Conservation (phyloP, 805 yeast species). For the Wickerhamomyces bisporus region DNA sequence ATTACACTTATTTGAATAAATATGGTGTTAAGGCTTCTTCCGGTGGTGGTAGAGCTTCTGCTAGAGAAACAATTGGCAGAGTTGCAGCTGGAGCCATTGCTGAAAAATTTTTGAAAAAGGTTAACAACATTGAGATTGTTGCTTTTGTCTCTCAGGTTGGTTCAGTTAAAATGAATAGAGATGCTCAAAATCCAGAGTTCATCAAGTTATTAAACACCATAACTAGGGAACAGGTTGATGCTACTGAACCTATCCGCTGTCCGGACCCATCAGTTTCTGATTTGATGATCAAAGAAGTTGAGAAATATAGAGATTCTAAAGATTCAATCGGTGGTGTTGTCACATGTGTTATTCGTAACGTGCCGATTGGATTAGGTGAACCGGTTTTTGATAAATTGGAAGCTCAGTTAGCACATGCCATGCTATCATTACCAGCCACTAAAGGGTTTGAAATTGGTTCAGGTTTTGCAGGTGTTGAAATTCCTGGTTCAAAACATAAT, state of each 20-base stretch:
- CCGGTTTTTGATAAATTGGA: constrained; percentile 96
- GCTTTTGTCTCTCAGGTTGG: constrained; percentile 97
- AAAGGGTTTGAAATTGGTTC: constrained; percentile 98
- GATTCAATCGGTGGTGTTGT: constrained; percentile 98
- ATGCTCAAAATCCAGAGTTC: constrained; percentile 60
- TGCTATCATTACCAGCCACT: constrained; percentile 96
- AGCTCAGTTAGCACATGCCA: constrained; percentile 94
- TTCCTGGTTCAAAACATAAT: constrained; percentile 93
- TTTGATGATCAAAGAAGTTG: constrained; percentile 82
- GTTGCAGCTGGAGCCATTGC: constrained; percentile 99
- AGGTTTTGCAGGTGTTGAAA: constrained; percentile 83
- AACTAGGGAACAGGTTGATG: constrained; percentile 86
- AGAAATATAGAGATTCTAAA: constrained; percentile 74
- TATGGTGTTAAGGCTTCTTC: constrained; percentile 91
- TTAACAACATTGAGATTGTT: constrained; percentile 84
- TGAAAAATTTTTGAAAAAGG: constrained; percentile 76
- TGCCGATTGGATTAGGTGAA: constrained; percentile 95
- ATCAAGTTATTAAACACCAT: constrained; percentile 63
- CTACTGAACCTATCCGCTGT: constrained; percentile 86
- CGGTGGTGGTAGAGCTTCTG: constrained; percentile 97
- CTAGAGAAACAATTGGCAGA: constrained; percentile 97
- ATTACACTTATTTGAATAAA: constrained; percentile 84
- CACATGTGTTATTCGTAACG: constrained; percentile 92
- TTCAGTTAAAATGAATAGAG: constrained; percentile 66
- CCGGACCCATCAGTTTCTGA: constrained; percentile 72